A percentile compares a stretch with the other conserved stretches of the same genome.
phyloP scores from a whole-genome alignment of 2,329 filamentous ascomycete species.

The Penicillium sclerotigenum region DNA sequence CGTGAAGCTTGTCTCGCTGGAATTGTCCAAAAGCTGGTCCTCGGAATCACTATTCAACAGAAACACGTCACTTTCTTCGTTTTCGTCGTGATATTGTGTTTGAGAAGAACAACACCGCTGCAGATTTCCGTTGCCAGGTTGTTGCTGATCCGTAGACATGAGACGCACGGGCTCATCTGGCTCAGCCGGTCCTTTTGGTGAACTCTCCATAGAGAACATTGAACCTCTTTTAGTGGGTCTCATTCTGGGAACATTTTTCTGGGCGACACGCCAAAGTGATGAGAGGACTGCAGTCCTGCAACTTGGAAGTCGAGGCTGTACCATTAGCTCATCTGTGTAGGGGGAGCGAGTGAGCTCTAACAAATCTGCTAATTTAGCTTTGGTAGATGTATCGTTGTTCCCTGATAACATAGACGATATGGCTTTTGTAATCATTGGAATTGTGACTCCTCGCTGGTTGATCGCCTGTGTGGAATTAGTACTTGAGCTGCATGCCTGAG shows the following conservation, averaged over 20 bases:
- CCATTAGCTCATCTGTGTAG: not conserved
- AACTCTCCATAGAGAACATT: not conserved
- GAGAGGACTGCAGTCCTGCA: constrained; percentile 24
- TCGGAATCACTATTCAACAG: constrained; percentile 3
- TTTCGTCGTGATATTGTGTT: not conserved
- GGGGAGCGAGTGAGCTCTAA: not conserved
- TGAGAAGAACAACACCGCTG: not conserved
- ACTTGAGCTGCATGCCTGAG: not conserved
- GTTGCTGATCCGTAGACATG: not conserved
- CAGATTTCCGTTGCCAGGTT: not conserved
- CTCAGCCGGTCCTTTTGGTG: not conserved
- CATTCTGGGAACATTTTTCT: constrained; percentile 23
- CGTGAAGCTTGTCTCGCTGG: constrained; percentile 11
- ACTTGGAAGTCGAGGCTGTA: not conserved
- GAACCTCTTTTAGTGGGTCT: constrained; percentile 7
- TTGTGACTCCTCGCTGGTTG: constrained; percentile 34
- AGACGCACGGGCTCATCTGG: not conserved
- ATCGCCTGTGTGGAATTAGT: constrained; percentile 29
- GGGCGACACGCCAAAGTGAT: constrained; percentile 35
- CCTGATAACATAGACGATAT: constrained; percentile 31
- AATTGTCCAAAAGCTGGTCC: constrained; percentile 6
- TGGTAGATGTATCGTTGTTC: constrained; percentile 14
- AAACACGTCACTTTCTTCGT: not conserved
- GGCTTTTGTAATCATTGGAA: constrained; percentile 36
- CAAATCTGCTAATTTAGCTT: constrained; percentile 14